A percentile compares a stretch with the other conserved stretches of the same genome.
Conservation (phyloP, 164 flowering plant genomes). For the Stephania japonica region DNA sequence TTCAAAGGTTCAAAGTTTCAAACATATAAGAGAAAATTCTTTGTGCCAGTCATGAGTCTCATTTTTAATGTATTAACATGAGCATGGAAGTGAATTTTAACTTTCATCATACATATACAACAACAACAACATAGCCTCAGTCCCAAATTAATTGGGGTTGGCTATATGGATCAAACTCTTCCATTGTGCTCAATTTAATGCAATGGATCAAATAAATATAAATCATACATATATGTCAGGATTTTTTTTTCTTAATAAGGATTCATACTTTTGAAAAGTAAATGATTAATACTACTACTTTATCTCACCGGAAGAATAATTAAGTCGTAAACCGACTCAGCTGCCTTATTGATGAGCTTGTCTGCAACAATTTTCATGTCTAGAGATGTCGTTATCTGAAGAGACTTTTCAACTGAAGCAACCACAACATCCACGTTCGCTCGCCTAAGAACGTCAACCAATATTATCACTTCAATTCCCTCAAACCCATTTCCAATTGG, state of each 20-base stretch:
- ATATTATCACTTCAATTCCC: conserved; percentile 71
- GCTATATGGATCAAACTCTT: too few species aligned
- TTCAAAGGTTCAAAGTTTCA: background rate
- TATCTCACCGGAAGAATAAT: conserved; percentile 87
- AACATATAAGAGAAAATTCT: background rate
- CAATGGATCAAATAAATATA: too few species aligned
- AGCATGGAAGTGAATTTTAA: background rate
- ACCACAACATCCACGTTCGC: conserved; percentile 72
- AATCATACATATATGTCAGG: too few species aligned
- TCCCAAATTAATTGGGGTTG: too few species aligned
- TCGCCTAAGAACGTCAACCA: conserved; percentile 72
- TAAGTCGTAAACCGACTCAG: conserved; percentile 61
- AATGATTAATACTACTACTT: background rate
- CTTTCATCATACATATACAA: too few species aligned
- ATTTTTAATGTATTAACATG: background rate
- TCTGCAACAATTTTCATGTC: conserved; percentile 76
- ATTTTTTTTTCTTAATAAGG: too few species aligned
- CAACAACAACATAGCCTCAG: too few species aligned
- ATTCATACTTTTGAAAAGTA: too few species aligned
- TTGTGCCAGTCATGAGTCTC: background rate
- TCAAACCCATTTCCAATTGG: conserved; percentile 92
- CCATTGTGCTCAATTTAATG: too few species aligned
- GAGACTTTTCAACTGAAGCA: conserved; percentile 78
- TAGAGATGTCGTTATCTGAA: conserved; percentile 50
- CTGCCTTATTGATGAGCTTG: conserved; percentile 52